Percentiles rank a stretch among this genome's conserved stretches.
These are phyloP conservation scores for Waltiozyma sp. DNA, from an alignment of 1,139 yeast species.

Conservation along the genomic window DNA sequence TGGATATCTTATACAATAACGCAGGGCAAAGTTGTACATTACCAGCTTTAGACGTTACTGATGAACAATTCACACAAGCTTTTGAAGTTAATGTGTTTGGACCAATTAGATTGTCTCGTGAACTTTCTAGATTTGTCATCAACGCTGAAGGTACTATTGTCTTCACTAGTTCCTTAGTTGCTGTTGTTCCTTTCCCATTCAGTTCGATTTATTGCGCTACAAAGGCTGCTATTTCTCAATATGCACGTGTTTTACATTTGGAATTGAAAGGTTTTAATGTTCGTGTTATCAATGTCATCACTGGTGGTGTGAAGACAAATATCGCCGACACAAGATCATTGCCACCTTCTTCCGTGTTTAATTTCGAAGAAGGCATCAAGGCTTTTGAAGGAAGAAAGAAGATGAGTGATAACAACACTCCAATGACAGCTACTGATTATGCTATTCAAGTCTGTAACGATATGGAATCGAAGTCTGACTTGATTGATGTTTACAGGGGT, in stretches of 20 bases:
- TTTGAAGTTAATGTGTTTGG: constrained; percentile 50
- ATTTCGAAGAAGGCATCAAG: constrained; percentile 37
- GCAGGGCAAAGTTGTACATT: constrained; percentile 62
- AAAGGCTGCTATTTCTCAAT: constrained; percentile 71
- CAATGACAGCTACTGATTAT: constrained; percentile 46
- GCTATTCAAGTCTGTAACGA: constrained; percentile 46
- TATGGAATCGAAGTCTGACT: constrained; percentile 27
- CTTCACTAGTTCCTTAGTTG: constrained; percentile 68
- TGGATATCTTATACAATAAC: constrained; percentile 58
- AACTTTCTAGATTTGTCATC: constrained; percentile 45
- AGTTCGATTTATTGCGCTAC: constrained; percentile 57
- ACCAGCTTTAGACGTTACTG: constrained; percentile 59
- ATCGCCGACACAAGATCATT: constrained; percentile 46
- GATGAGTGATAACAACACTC: constrained; percentile 51
- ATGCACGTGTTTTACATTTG: constrained; percentile 48
- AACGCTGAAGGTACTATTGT: constrained; percentile 62
- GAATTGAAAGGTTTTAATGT: constrained; percentile 71
- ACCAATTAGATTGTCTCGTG: constrained; percentile 49
- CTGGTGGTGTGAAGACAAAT: constrained; percentile 58
- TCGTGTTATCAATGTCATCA: constrained; percentile 55
- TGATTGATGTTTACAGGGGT: constrained; percentile 48
- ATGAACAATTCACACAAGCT: constrained; percentile 42
- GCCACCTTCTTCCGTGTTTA: constrained; percentile 45
- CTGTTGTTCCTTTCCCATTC: constrained; percentile 59
- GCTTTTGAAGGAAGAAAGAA: constrained; percentile 42